Conservation (phyloP, 108 stramenopile genomes). For the Cyclotella choctawhatcheeana region DNA sequence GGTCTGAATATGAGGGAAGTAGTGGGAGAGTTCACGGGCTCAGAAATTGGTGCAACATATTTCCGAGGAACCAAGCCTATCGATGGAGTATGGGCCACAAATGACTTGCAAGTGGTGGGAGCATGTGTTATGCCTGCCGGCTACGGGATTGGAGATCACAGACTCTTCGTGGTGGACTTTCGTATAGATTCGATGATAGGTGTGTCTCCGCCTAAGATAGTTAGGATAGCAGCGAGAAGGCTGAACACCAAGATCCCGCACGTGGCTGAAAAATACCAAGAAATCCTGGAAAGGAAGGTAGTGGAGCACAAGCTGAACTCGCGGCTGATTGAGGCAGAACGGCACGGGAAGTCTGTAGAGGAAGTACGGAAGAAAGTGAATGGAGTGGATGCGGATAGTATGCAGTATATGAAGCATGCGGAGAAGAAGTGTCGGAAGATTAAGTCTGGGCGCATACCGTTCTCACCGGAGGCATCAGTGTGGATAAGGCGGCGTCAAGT, state of each 20-base stretch:
- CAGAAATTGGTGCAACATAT: constrained; percentile 3
- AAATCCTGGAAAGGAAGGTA: background rate
- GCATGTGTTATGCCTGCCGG: constrained; percentile 21
- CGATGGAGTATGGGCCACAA: constrained; percentile 24
- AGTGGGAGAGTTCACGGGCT: constrained; percentile 3
- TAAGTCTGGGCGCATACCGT: background rate
- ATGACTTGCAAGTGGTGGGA: background rate
- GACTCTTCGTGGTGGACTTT: constrained; percentile 5
- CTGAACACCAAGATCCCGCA: background rate
- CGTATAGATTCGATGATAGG: constrained; percentile 15
- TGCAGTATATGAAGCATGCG: background rate
- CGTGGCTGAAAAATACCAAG: background rate
- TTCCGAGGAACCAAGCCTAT: constrained; percentile 26
- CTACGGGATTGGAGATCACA: constrained; percentile 22
- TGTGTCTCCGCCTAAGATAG: background rate
- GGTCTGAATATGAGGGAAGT: constrained; percentile 15
- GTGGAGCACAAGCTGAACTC: background rate
- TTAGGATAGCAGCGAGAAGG: background rate
- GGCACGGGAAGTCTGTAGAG: too few relatives aligned
- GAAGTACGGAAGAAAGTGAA: background rate
- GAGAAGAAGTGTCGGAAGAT: constrained; percentile 4
- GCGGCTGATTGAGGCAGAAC: background rate
- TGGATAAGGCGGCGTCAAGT: background rate
- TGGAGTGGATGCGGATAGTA: background rate
- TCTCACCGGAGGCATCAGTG: background rate